These are phyloP conservation scores for Parsonsia alboflavescens DNA, from an alignment of 257 asterid genomes.

Conservation along the genomic window DNA sequence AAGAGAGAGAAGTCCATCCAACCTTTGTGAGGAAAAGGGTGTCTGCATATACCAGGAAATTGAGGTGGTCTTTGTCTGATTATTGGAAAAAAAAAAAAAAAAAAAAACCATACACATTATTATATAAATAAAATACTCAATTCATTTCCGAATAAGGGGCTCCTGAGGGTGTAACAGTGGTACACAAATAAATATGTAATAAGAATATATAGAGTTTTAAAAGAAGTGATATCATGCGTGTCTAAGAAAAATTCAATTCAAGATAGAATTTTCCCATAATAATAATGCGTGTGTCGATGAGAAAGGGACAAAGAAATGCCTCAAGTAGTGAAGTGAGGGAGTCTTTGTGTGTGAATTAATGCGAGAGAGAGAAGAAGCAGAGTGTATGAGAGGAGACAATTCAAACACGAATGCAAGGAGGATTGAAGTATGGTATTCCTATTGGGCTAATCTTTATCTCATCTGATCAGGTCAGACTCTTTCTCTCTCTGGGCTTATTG, in stretches of 20 bases:
- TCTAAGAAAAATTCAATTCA: too few relatives aligned
- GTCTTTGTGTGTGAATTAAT: conserved; percentile 21
- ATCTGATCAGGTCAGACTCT: conserved; percentile 26
- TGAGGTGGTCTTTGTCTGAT: conserved; percentile 41
- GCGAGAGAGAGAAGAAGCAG: conserved; percentile 3
- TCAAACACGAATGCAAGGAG: conserved; percentile 42
- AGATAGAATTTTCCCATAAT: too few relatives aligned
- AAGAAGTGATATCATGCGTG: too few relatives aligned
- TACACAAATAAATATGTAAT: too few relatives aligned
- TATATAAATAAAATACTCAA: too few relatives aligned
- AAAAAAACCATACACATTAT: too few relatives aligned
- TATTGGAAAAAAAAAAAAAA: too few relatives aligned
- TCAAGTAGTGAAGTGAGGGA: conserved; percentile 9
- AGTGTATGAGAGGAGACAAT: conserved; percentile 47
- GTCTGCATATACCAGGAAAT: conserved; percentile 60
- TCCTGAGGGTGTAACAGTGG: too few relatives aligned
- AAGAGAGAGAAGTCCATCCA: conserved; percentile 20
- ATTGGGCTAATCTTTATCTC: conserved; percentile 26
- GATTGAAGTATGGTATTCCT: conserved; percentile 12
- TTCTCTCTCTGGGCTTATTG: conserved; percentile 16
- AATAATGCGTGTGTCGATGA: neutral
- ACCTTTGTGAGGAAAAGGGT: conserved; percentile 24
- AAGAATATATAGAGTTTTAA: too few relatives aligned
- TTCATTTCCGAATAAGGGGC: too few relatives aligned
- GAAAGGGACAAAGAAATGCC: conserved; percentile 14